phyloP scores from a whole-genome alignment of 768 basidiomycete species.

The Gyrodon lividus region DNA sequence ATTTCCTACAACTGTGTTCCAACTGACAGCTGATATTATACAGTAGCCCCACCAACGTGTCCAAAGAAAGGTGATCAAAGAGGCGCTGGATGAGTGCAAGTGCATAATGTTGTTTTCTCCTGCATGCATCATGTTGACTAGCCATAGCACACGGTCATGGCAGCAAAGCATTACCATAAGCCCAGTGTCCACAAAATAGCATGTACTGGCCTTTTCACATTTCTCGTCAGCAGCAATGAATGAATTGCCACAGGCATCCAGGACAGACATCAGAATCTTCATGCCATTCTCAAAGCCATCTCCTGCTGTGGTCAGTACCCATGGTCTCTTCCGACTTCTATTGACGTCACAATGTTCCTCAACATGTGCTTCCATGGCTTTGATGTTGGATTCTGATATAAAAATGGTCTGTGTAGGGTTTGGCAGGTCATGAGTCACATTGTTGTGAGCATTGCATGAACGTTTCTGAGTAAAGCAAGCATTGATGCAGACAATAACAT shows the following conservation, averaged over 20 bases:
- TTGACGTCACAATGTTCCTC: not conserved
- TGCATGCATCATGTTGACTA: slow-evolving; percentile 26
- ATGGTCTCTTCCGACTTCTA: not conserved
- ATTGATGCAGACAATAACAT: slow-evolving; percentile 27
- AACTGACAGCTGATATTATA: slow-evolving; percentile 39
- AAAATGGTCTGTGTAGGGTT: not conserved
- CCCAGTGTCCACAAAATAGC: slow-evolving; percentile 25
- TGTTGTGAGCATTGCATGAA: not conserved
- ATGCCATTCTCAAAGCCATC: slow-evolving; percentile 15
- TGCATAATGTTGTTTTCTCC: slow-evolving; percentile 19
- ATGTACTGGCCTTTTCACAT: slow-evolving; percentile 16
- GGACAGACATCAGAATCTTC: slow-evolving; percentile 26
- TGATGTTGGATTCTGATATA: not conserved
- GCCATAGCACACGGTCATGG: slow-evolving; percentile 19
- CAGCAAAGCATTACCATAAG: slow-evolving; percentile 38
- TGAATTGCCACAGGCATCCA: slow-evolving; percentile 32
- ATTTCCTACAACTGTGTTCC: slow-evolving; percentile 13
- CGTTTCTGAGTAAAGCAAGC: slow-evolving; percentile 36
- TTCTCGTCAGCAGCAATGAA: slow-evolving; percentile 23
- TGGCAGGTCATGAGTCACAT: not conserved
- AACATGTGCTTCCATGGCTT: slow-evolving; percentile 2
- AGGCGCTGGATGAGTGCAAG: slow-evolving; percentile 3
- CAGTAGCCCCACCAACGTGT: slow-evolving; percentile 26
- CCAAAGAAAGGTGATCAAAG: slow-evolving; percentile 12
- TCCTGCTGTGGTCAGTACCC: not conserved